A percentile compares a stretch with the other conserved stretches of the same genome.
These are phyloP conservation scores for Penicillium paneum DNA, from an alignment of 2,329 filamentous ascomycete genomes.

Conservation along the genomic window DNA sequence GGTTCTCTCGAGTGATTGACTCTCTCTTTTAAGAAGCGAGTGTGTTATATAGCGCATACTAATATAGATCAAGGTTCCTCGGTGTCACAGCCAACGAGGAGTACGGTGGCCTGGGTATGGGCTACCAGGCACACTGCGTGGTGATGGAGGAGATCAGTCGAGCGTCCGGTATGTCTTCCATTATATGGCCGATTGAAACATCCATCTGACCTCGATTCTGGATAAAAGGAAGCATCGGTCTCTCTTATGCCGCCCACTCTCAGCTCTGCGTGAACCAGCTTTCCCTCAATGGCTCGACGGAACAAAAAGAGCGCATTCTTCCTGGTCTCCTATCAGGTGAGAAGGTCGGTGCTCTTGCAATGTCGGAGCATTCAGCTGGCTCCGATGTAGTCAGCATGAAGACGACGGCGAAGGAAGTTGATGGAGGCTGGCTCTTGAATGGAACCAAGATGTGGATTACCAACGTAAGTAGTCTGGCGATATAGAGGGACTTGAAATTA, in stretches of 20 bases:
- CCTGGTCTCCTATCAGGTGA: slow-evolving; percentile 77
- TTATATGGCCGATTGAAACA: background rate
- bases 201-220: background rate
- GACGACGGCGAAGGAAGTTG: slow-evolving; percentile 72
- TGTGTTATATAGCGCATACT: background rate
- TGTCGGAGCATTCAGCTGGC: slow-evolving; percentile 89
- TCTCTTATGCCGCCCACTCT: slow-evolving; percentile 93
- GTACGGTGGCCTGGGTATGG: slow-evolving; percentile 84
- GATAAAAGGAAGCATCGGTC: slow-evolving; percentile 50
- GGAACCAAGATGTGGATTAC: slow-evolving; percentile 99
- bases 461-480: slow-evolving; percentile 56
- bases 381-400: slow-evolving; percentile 97
- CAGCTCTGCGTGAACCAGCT: slow-evolving; percentile 97
- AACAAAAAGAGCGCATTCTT: slow-evolving; percentile 77
- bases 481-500: background rate
- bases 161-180: slow-evolving; percentile 61
- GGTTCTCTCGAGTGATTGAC: background rate
- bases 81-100: slow-evolving; percentile 92
- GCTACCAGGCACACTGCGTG: slow-evolving; percentile 93
- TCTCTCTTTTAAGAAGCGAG: too few relatives aligned
- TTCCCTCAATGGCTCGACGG: slow-evolving; percentile 75
- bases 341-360: slow-evolving; percentile 82
- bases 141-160: slow-evolving; percentile 94
- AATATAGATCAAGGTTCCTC: slow-evolving; percentile 58
- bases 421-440: slow-evolving; percentile 81